A percentile compares a stretch with the other conserved stretches of the same genome.
Conservation (phyloP, 2,329 filamentous ascomycete species). For the Aspergillus tamarii region DNA sequence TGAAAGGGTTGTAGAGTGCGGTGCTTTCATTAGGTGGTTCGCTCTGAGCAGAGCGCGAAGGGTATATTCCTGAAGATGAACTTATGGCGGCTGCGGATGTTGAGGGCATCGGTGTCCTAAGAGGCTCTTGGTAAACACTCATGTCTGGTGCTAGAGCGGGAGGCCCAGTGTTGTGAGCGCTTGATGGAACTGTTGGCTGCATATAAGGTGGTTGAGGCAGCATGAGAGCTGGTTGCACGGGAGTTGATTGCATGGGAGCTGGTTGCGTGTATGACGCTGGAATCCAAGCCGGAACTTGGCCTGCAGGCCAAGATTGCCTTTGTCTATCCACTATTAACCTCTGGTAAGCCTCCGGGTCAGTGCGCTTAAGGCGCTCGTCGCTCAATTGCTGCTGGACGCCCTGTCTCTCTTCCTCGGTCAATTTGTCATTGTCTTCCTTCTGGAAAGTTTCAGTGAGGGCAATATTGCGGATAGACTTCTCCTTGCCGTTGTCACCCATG, state of each 20-base stretch:
- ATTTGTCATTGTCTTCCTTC: constrained; percentile 65
- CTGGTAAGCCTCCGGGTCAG: constrained; percentile 39
- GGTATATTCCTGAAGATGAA: neutral
- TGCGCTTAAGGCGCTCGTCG: constrained; percentile 45
- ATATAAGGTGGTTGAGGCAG: neutral
- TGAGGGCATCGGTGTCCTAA: neutral
- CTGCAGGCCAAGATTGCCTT: constrained; percentile 1
- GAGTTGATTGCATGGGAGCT: neutral
- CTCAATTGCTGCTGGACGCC: constrained; percentile 55
- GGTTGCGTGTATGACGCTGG: neutral
- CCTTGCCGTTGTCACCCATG: constrained; percentile 20
- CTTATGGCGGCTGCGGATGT: neutral
- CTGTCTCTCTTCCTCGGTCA: constrained; percentile 64
- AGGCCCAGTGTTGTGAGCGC: constrained; percentile 21
- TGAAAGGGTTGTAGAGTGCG: neutral
- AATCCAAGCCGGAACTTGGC: neutral
- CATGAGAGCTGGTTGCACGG: neutral
- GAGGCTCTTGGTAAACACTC: constrained; percentile 14
- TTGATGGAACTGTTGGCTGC: constrained; percentile 6
- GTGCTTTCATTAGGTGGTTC: neutral
- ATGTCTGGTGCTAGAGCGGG: constrained; percentile 29
- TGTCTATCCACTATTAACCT: constrained; percentile 26
- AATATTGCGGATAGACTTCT: constrained; percentile 49
- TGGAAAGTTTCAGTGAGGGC: constrained; percentile 73
- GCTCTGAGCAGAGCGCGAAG: neutral